Conservation (phyloP, 208 protist species). For the Acanthamoeba healyi region DNA sequence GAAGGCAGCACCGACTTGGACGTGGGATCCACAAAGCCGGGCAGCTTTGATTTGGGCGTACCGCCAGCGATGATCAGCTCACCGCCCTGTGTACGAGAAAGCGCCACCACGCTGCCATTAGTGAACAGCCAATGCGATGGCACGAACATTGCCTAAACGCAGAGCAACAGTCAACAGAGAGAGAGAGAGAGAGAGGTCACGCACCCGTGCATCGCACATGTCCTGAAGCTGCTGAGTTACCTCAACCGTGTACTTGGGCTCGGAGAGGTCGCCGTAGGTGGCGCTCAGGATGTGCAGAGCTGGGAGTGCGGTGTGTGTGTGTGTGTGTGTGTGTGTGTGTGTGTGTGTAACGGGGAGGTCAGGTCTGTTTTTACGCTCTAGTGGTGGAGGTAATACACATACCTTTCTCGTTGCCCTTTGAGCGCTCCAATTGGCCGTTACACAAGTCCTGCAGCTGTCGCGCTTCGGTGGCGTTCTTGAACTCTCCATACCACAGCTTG, state of each 20-base stretch:
- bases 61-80: slow-evolving; percentile 44
- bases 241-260: slow-evolving; percentile 50
- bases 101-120: too few relatives aligned
- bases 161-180: not conserved
- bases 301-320: not conserved
- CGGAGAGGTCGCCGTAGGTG: slow-evolving; percentile 57
- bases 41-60: slow-evolving; percentile 40
- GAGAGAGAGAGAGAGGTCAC: not conserved
- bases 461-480: slow-evolving; percentile 33
- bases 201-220: slow-evolving; percentile 33
- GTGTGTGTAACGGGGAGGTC: too few relatives aligned
- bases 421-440: slow-evolving; percentile 36
- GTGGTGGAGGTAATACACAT: not conserved
- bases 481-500: slow-evolving; percentile 41
- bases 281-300: slow-evolving; percentile 62
- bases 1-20: slow-evolving; percentile 8
- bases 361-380: too few relatives aligned
- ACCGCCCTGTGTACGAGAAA: slow-evolving; percentile 36
- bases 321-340: too few relatives aligned
- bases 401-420: slow-evolving; percentile 38
- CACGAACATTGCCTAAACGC: too few relatives aligned
- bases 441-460: slow-evolving; percentile 63
- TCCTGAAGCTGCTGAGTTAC: slow-evolving; percentile 72
- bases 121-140: too few relatives aligned
- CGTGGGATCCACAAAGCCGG: slow-evolving; percentile 62